These are phyloP conservation scores for Globisporangium canariense DNA, from an alignment of 352 stramenopile genomes.

Conservation along the genomic window DNA sequence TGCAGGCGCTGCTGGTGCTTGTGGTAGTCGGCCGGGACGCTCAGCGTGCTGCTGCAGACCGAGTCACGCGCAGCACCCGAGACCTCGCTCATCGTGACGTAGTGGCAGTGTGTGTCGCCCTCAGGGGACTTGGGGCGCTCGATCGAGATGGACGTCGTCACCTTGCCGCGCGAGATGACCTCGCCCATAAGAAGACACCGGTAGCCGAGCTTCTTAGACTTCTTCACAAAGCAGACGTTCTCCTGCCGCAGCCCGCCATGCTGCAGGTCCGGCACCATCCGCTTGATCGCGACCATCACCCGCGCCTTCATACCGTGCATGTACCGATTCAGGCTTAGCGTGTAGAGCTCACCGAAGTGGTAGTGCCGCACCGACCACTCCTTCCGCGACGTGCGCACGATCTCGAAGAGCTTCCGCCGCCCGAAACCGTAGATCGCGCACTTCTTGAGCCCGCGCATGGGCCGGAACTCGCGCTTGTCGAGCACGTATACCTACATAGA, in stretches of 20 bases:
- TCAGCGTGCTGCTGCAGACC: conserved; percentile 74
- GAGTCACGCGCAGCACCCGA: conserved; percentile 52
- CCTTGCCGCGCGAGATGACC: conserved; percentile 75
- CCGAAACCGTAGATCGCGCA: conserved; percentile 79
- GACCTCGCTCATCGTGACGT: conserved; percentile 78
- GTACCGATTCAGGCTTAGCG: conserved; percentile 66
- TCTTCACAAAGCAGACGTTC: conserved; percentile 80
- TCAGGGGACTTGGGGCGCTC: conserved; percentile 48
- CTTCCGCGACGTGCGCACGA: conserved; percentile 67
- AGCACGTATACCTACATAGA: conserved; percentile 60
- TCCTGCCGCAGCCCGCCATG: conserved; percentile 60
- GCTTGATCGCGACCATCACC: conserved; percentile 76
- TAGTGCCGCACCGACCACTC: conserved; percentile 66
- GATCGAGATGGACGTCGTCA: conserved; percentile 72
- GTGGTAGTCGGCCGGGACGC: conserved; percentile 54
- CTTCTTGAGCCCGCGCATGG: conserved; percentile 56
- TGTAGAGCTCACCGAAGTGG: conserved; percentile 59
- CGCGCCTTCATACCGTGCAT: conserved; percentile 58
- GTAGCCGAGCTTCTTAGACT: conserved; percentile 65
- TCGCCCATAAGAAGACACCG: conserved; percentile 78
- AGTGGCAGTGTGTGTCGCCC: conserved; percentile 57
- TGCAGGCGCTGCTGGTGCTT: conserved; percentile 76
- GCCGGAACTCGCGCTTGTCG: conserved; percentile 76
- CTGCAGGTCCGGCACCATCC: conserved; percentile 46
- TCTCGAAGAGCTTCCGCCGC: conserved; percentile 71